Evolutionary conservation across 306 rosid species (phyloP).

Genomic region (Biancaea sappan): DNA sequence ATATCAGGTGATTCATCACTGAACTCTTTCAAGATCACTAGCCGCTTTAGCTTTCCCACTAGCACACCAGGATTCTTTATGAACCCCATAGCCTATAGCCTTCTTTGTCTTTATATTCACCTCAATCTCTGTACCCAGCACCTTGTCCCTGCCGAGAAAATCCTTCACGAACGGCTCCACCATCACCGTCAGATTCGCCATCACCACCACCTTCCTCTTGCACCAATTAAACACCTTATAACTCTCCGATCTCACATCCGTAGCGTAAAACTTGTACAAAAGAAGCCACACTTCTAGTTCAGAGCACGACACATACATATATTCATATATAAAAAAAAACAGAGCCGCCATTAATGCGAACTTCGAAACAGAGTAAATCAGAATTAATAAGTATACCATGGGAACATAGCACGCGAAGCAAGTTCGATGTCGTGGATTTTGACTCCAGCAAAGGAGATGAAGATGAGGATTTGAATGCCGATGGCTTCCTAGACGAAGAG

Average conservation of each 20-base stretch:
- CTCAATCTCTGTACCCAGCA: constrained; percentile 87
- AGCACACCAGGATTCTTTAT: constrained; percentile 92
- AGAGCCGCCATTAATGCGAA: not conserved
- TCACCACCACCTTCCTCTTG: constrained; percentile 85
- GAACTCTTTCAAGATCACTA: constrained; percentile 71
- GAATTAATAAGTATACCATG: constrained; percentile 49
- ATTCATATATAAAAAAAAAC: too few species aligned
- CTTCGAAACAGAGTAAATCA: not conserved
- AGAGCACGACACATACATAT: not conserved
- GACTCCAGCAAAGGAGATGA: constrained; percentile 86
- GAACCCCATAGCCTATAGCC: constrained; percentile 91
- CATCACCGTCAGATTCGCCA: constrained; percentile 94
- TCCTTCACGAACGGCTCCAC: constrained; percentile 93
- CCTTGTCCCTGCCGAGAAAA: constrained; percentile 83
- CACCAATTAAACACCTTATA: constrained; percentile 81
- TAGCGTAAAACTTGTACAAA: constrained; percentile 70
- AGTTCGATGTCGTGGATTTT: constrained; percentile 93
- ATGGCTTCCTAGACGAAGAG: constrained; percentile 85
- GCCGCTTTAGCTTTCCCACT: constrained; percentile 74
- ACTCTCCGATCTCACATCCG: constrained; percentile 90
- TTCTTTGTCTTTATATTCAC: constrained; percentile 91
- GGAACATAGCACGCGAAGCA: constrained; percentile 87
- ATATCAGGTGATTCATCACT: constrained; percentile 73
- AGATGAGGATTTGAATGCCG: constrained; percentile 95
- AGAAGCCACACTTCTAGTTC: not conserved